Percentiles rank a stretch among this genome's conserved stretches.
Conservation (phyloP, 768 basidiomycete species). For the Lactifluus volemus region DNA sequence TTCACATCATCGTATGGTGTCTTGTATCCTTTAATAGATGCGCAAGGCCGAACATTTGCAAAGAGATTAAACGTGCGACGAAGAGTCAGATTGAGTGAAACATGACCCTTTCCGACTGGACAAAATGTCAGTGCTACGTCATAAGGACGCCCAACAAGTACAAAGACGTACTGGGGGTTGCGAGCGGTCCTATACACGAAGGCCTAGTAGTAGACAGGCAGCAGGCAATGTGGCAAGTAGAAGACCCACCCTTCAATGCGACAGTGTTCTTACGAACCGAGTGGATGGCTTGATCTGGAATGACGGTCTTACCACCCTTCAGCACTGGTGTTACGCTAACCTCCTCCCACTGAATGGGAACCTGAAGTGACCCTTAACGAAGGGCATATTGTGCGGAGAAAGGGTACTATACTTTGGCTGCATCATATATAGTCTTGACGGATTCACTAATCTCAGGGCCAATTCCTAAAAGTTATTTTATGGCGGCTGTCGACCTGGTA, state of each 20-base stretch:
- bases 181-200: constrained; percentile 69
- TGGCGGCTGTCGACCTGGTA: constrained; percentile 15
- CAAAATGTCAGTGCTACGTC: constrained; percentile 10
- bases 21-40: constrained; percentile 93
- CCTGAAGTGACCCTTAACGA: constrained; percentile 37
- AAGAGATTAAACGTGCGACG: constrained; percentile 97
- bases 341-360: constrained; percentile 99
- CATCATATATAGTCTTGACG: constrained; percentile 86
- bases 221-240: not conserved
- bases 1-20: constrained; percentile 98
- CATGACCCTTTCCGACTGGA: constrained; percentile 95
- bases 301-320: constrained; percentile 93
- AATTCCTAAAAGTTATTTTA: constrained; percentile 55
- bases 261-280: constrained; percentile 97
- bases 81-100: constrained; percentile 94
- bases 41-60: constrained; percentile 96
- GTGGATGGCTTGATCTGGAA: constrained; percentile 84
- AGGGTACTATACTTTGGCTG: constrained; percentile 58
- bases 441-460: constrained; percentile 98
- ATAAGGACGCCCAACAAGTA: not conserved
- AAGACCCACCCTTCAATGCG: constrained; percentile 78
- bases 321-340: constrained; percentile 92
- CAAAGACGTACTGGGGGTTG: constrained; percentile 79
- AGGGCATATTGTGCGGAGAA: not conserved
- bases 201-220: not conserved